phyloP scores from a whole-genome alignment of 371 early-diverging fungal species.

The Phascolomyces articulosus region DNA sequence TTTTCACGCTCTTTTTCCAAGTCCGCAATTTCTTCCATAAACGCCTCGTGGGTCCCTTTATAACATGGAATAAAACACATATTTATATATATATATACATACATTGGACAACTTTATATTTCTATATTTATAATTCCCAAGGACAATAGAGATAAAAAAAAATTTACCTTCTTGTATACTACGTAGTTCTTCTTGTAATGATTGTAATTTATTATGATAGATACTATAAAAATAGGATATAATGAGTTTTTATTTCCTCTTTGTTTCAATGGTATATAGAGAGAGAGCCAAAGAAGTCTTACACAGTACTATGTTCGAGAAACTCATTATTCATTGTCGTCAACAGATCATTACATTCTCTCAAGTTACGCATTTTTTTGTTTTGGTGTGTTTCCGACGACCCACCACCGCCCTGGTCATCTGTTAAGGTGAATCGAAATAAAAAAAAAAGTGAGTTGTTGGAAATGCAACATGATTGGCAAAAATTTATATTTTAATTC shows the following conservation, averaged over 20 bases:
- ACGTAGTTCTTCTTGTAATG: conserved; percentile 35
- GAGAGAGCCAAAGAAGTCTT: conserved; percentile 17
- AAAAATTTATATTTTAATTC: no score
- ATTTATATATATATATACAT: background rate
- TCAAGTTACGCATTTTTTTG: conserved; percentile 21
- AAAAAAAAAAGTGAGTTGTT: background rate
- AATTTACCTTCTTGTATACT: conserved; percentile 34
- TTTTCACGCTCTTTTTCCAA: conserved; percentile 41
- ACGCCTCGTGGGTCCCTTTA: conserved; percentile 45
- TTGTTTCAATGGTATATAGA: background rate
- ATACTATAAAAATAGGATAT: conserved; percentile 16
- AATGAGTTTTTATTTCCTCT: background rate
- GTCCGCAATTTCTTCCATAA: conserved; percentile 43
- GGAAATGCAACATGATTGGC: no score
- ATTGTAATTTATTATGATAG: conserved; percentile 28
- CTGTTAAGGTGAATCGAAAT: background rate
- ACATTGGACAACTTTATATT: no score
- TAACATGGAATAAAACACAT: no score
- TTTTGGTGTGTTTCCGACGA: conserved; percentile 14
- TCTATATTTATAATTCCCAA: no score
- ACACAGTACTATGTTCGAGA: conserved; percentile 50
- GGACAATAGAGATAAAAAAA: no score
- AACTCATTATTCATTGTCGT: conserved; percentile 53
- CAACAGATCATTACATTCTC: conserved; percentile 48
- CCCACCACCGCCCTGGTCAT: background rate